A percentile compares a stretch with the other conserved stretches of the same genome.
Conservation (phyloP, 2,329 filamentous ascomycete species). For the Colletotrichum plurivorum region DNA sequence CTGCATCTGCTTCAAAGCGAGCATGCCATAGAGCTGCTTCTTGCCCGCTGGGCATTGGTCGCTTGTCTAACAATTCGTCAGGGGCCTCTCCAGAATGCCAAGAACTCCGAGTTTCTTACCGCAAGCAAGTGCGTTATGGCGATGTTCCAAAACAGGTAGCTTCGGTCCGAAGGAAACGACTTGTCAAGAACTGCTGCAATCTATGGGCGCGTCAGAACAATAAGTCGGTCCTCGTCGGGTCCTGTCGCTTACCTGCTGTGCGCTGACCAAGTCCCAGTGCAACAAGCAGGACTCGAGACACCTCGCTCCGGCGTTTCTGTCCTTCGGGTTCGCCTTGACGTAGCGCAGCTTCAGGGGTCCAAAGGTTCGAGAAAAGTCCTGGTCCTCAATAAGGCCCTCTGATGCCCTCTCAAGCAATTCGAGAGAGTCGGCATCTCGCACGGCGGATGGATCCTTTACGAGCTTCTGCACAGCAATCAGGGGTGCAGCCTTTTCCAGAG, state of each 20-base stretch:
- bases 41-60: slow-evolving; percentile 63
- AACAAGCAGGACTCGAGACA: slow-evolving; percentile 68
- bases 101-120: slow-evolving; percentile 52
- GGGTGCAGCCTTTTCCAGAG: slow-evolving; percentile 60
- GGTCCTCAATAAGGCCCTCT: slow-evolving; percentile 52
- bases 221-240: neutral
- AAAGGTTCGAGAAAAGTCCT: slow-evolving; percentile 62
- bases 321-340: slow-evolving; percentile 67
- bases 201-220: slow-evolving; percentile 48
- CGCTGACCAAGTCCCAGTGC: slow-evolving; percentile 69
- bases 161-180: slow-evolving; percentile 62
- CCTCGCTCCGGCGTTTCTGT: slow-evolving; percentile 55
- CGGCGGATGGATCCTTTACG: slow-evolving; percentile 59
- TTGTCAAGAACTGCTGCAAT: slow-evolving; percentile 69
- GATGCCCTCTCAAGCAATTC: slow-evolving; percentile 70
- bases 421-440: slow-evolving; percentile 65
- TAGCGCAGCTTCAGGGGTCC: slow-evolving; percentile 65
- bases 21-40: slow-evolving; percentile 64
- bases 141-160: slow-evolving; percentile 69
- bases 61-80: slow-evolving; percentile 54
- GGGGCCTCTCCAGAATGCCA: neutral
- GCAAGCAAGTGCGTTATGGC: slow-evolving; percentile 67
- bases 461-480: slow-evolving; percentile 61
- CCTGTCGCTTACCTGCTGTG: slow-evolving; percentile 64
- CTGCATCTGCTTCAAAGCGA: slow-evolving; percentile 66